Evolutionary conservation across 2,329 filamentous ascomycete genomes (phyloP), one percentile per base, ranked within the genome.

Genomic region (Aspergillus niger): DNA sequence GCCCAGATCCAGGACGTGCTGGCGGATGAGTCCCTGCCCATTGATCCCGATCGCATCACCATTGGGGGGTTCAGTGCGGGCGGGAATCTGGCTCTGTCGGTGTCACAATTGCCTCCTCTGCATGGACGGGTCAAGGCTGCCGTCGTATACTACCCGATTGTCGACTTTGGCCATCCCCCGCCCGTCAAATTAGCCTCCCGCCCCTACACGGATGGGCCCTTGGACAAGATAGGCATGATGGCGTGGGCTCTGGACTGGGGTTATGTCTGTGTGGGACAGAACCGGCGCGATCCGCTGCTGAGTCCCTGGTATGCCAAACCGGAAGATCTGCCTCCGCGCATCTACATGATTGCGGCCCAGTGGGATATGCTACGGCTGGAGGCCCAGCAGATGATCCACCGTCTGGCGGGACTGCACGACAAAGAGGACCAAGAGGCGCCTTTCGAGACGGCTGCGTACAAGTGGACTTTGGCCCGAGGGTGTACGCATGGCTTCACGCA

Each of bases 51-150:
- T 2, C 70, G 71, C 22, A 73, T 84, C 4, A 76, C 77, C 0
- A 62, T 85, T 0, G 77, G 72, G 1, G 83, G 83, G 8, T 85
- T 81, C 70, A 82, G 80, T 36, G 82, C 83, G 0, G 83, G 83
- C 26, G 83, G 77, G 2, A 84, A 83, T 65, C 72, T 85, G 1
- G 66, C 77, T 0, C 70, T 85, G 0, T 69, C 74, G 6, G 77
- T 76, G 0, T 67, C 75, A 13, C 80, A 83, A 64, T 65, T 80
- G 8, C 73, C 75, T 0, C 67, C 63, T 13, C 63, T 83, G 36
- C 67, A 70, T 32, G 69, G 67, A 3, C 67, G 65, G 10, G 60
- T 79, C 11, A 65, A 69, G 5, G 81, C 78, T 0, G 73, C 77
- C 0, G 67, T 83, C 7, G 71, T 79, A 3, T 71, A 82, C 47